Percentiles rank a stretch among this genome's conserved stretches.
Evolutionary conservation across 768 basidiomycete species (phyloP).

Genomic region (Podaxis sp.): DNA sequence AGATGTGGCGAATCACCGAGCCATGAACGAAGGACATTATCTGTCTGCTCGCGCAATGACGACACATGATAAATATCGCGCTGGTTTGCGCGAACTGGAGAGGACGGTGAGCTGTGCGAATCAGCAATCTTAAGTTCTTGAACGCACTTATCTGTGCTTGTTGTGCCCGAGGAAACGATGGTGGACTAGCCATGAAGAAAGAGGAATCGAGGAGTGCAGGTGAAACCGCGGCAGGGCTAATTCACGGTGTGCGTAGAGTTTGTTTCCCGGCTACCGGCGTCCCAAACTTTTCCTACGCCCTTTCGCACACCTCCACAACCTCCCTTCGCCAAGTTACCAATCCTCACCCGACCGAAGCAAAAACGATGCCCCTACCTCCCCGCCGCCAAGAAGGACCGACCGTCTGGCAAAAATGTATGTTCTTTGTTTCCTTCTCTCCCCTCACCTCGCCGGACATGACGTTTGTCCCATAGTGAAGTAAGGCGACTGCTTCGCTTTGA

Average conservation of each 20-base stretch:
- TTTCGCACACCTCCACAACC: conserved; percentile 17
- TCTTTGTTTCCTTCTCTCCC: conserved; percentile 12
- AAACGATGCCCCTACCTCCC: conserved; percentile 52
- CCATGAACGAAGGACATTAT: conserved; percentile 74
- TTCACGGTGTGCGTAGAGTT: neutral
- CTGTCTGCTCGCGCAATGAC: conserved; percentile 72
- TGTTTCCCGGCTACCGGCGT: conserved; percentile 8
- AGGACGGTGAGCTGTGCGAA: conserved; percentile 17
- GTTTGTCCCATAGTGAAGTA: conserved; percentile 55
- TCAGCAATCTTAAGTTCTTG: neutral
- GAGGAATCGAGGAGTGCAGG: conserved; percentile 7
- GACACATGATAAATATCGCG: conserved; percentile 78
- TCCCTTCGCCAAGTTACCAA: conserved; percentile 17
- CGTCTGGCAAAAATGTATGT: conserved; percentile 74
- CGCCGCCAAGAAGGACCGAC: conserved; percentile 16
- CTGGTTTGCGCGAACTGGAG: conserved; percentile 79
- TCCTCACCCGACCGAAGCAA: conserved; percentile 41
- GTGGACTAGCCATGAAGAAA: conserved; percentile 23
- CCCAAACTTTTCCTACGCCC: conserved; percentile 17
- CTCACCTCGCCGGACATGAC: conserved; percentile 15
- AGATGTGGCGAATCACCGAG: conserved; percentile 50
- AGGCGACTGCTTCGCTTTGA: conserved; percentile 13
- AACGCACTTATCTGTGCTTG: conserved; percentile 88
- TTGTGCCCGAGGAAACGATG: conserved; percentile 70
- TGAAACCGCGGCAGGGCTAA: neutral